Evolutionary conservation across 306 rosid genomes (phyloP).

Genomic region (Gleditsia sinensis): DNA sequence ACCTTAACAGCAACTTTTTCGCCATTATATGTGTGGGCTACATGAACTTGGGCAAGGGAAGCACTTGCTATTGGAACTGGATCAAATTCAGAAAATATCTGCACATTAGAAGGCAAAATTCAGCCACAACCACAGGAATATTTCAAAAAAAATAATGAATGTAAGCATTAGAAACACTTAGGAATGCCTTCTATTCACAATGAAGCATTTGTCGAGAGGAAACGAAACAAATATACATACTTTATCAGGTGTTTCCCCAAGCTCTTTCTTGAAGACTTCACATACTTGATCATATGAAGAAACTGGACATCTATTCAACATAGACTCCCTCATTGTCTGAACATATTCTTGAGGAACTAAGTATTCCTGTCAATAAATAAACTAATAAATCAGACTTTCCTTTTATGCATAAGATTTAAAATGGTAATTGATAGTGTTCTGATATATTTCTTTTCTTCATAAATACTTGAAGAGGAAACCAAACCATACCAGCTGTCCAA

Average conservation of each 20-base stretch:
- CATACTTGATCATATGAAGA: constrained; percentile 91
- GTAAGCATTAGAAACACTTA: not conserved
- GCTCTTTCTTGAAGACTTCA: constrained; percentile 78
- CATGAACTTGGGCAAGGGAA: constrained; percentile 98
- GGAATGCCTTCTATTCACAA: not conserved
- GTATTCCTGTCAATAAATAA: constrained; percentile 64
- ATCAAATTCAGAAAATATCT: constrained; percentile 85
- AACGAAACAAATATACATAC: constrained; percentile 46
- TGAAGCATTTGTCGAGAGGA: constrained; percentile 4
- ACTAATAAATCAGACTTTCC: not conserved
- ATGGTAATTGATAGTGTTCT: not conserved
- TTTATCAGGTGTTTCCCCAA: constrained; percentile 81
- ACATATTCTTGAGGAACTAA: constrained; percentile 89
- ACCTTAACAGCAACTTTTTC: constrained; percentile 99
- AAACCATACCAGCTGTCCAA: constrained; percentile 84
- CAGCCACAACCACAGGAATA: constrained; percentile 24
- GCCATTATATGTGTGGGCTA: constrained; percentile 78
- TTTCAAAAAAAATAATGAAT: constrained; percentile 14
- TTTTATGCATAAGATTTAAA: not conserved
- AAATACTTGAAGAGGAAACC: constrained; percentile 22
- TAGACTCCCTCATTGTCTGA: constrained; percentile 80
- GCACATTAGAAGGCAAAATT: constrained; percentile 44
- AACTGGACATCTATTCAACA: constrained; percentile 94
- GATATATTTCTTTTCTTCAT: not conserved
- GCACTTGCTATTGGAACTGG: constrained; percentile 93